Conservation (phyloP, 1,284 basidiomycete genomes). For the Melampsora americana region DNA sequence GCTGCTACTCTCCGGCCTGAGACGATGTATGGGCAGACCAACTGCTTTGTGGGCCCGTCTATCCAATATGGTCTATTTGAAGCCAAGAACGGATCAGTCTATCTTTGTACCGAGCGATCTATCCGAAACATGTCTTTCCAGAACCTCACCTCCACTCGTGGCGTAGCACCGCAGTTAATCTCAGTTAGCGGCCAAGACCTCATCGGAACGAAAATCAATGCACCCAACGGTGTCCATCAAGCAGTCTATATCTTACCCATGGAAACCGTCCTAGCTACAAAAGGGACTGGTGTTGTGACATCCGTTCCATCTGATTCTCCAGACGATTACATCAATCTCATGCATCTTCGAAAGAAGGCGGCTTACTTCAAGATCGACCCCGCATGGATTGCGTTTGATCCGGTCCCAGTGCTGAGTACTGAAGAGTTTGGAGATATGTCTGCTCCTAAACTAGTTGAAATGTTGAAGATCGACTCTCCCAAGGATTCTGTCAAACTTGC, state of each 20-base stretch:
- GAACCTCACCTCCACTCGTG: constrained; percentile 61
- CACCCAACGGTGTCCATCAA: constrained; percentile 75
- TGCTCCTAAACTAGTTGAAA: constrained; percentile 79
- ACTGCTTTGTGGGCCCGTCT: constrained; percentile 87
- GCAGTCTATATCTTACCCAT: constrained; percentile 96
- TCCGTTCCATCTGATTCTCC: constrained; percentile 98
- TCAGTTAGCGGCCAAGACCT: constrained; percentile 75
- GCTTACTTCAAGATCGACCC: constrained; percentile 95
- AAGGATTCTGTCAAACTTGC: constrained; percentile 88
- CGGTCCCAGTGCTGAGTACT: constrained; percentile 81
- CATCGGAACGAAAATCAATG: constrained; percentile 84
- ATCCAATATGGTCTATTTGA: constrained; percentile 93
- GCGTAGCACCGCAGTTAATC: constrained; percentile 68
- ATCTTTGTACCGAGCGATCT: constrained; percentile 81
- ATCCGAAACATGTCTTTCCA: constrained; percentile 99
- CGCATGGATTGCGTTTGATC: constrained; percentile 79
- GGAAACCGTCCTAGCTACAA: constrained; percentile 92
- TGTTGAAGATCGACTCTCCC: constrained; percentile 92
- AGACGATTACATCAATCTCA: constrained; percentile 87
- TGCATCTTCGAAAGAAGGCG: constrained; percentile 92
- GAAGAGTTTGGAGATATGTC: constrained; percentile 87
- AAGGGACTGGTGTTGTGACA: constrained; percentile 98
- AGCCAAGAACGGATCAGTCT: constrained; percentile 68
- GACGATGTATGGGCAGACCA: constrained; percentile 99
- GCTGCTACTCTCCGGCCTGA: constrained; percentile 95